Conservation (phyloP, 306 rosid genomes). For the Alnus glutinosa region DNA sequence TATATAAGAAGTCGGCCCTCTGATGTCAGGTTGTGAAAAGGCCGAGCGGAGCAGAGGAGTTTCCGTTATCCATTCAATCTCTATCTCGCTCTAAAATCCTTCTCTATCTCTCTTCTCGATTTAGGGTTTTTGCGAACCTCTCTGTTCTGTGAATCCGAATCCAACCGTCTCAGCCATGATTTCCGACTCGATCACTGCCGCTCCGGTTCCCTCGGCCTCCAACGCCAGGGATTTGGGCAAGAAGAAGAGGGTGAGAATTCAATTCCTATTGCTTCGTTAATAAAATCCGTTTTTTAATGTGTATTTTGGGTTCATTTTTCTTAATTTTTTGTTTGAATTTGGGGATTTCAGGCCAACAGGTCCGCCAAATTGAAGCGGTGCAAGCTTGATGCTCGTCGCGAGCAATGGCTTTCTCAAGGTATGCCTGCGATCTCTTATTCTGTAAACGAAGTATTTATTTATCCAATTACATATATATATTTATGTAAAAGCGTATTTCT, state of each 20-base stretch:
- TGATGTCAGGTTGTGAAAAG: conserved; percentile 13
- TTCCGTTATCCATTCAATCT: conserved; percentile 66
- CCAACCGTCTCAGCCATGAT: conserved; percentile 53
- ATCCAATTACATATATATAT: background rate
- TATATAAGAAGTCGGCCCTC: conserved; percentile 32
- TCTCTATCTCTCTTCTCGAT: conserved; percentile 37
- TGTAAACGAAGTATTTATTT: background rate
- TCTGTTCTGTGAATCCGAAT: conserved; percentile 31
- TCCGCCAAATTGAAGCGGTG: conserved; percentile 96
- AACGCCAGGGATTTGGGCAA: conserved; percentile 70
- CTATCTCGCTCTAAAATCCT: conserved; percentile 21
- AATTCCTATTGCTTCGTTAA: background rate
- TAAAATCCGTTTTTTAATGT: background rate
- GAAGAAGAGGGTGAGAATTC: conserved; percentile 81
- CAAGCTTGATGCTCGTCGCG: conserved; percentile 96
- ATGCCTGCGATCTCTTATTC: conserved; percentile 21
- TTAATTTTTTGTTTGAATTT: background rate
- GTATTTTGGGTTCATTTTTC: background rate
- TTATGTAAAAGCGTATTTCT: background rate
- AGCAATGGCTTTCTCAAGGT: conserved; percentile 97
- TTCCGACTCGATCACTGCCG: conserved; percentile 73
- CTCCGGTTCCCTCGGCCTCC: conserved; percentile 65
- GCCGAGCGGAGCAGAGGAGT: conserved; percentile 67
- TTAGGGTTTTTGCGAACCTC: conserved; percentile 60
- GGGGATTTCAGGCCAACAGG: conserved; percentile 66